Percentiles rank a stretch among this genome's conserved stretches.
Evolutionary conservation across 805 yeast species (phyloP).

Genomic region (Monosporozyma servazzii): DNA sequence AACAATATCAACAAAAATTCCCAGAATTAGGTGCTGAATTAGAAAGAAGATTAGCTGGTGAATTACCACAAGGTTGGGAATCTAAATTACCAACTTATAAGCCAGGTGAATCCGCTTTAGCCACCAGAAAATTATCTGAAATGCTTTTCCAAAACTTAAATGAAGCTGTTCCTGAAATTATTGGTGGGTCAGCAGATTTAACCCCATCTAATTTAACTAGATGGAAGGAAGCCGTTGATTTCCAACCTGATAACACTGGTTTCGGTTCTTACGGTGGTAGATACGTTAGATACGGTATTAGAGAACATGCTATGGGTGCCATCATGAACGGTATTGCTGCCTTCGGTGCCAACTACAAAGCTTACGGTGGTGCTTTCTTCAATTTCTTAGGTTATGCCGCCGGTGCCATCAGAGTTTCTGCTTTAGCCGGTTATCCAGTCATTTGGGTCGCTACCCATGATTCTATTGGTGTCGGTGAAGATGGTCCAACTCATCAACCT

Average conservation of each 20-base stretch:
- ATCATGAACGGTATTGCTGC: conserved; percentile 96
- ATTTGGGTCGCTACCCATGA: conserved; percentile 88
- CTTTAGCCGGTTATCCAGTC: conserved; percentile 74
- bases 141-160: conserved; percentile 55
- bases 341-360: conserved; percentile 72
- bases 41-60: conserved; percentile 63
- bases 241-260: conserved; percentile 77
- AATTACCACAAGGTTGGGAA: conserved; percentile 80
- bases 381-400: conserved; percentile 84
- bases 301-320: conserved; percentile 99
- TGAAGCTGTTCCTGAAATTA: conserved; percentile 68
- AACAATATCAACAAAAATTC: conserved; percentile 53
- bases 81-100: conserved; percentile 69
- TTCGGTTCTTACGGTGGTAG: conserved; percentile 85
- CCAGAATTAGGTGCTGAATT: conserved; percentile 76
- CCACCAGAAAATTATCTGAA: conserved; percentile 92
- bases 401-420: conserved; percentile 80
- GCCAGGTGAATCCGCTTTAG: conserved; percentile 71
- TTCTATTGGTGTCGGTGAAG: conserved; percentile 86
- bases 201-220: conserved; percentile 95
- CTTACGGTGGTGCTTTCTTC: conserved; percentile 96
- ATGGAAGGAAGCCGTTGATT: conserved; percentile 74
- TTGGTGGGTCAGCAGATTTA: conserved; percentile 98
- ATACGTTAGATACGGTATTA: conserved; percentile 94
- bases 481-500: conserved; percentile 92